phyloP scores from a whole-genome alignment of 495 filamentous ascomycete species.

The Hypoxylon intermedium region DNA sequence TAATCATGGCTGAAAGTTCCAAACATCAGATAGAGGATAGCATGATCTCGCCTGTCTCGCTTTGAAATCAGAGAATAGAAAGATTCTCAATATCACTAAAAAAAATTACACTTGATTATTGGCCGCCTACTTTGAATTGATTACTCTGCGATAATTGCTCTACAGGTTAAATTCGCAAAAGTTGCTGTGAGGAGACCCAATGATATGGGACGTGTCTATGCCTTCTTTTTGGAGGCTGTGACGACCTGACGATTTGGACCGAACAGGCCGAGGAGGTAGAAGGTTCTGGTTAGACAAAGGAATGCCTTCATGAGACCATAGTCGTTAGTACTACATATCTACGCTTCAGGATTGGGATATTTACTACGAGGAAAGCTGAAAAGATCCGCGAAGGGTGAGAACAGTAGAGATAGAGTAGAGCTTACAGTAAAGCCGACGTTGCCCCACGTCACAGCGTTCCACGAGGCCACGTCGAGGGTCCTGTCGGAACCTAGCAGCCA shows the following conservation, averaged over 20 bases:
- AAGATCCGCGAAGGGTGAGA: too few species aligned
- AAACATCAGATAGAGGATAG: too few species aligned
- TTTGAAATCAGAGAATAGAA: too few species aligned
- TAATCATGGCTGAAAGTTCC: too few species aligned
- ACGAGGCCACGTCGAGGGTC: conserved; percentile 61
- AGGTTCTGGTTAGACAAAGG: conserved; percentile 62
- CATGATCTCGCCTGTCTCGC: too few species aligned
- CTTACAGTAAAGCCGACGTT: conserved; percentile 71
- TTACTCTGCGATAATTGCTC: conserved; percentile 5
- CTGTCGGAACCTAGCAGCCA: conserved; percentile 62
- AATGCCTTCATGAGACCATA: conserved; percentile 44
- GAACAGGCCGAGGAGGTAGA: conserved; percentile 66
- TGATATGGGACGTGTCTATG: conserved; percentile 14
- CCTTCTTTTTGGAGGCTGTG: conserved; percentile 24
- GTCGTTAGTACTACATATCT: neutral
- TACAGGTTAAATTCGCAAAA: too few species aligned
- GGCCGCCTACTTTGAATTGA: too few species aligned
- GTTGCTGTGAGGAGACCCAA: too few species aligned
- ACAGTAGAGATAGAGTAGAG: conserved; percentile 1
- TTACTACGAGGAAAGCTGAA: too few species aligned
- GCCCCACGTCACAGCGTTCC: conserved; percentile 77
- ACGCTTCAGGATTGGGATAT: too few species aligned
- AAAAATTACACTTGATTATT: conserved; percentile 7
- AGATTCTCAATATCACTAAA: neutral
- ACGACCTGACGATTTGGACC: conserved; percentile 48